These are phyloP conservation scores for Calocybe indica DNA, from an alignment of 768 basidiomycete genomes.

Conservation along the genomic window DNA sequence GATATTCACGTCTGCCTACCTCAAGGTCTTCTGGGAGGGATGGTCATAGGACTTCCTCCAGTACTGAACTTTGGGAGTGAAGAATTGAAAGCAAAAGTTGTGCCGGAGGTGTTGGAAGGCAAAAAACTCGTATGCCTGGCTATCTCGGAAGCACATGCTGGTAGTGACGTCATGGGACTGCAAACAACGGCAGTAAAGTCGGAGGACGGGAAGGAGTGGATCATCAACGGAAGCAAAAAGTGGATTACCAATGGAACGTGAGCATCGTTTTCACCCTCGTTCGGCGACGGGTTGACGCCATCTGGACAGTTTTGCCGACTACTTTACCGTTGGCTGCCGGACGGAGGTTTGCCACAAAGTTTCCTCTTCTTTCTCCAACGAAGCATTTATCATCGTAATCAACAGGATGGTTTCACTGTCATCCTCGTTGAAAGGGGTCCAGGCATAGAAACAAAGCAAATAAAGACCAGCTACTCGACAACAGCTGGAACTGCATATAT, in stretches of 20 bases:
- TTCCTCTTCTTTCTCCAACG: background rate
- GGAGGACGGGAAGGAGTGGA: slow-evolving; percentile 79
- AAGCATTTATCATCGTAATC: slow-evolving; percentile 48
- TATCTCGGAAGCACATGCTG: slow-evolving; percentile 86
- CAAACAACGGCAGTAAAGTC: slow-evolving; percentile 74
- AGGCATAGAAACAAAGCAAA: slow-evolving; percentile 72
- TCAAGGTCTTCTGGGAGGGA: slow-evolving; percentile 65
- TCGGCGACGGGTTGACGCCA: background rate
- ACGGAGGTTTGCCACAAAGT: slow-evolving; percentile 35
- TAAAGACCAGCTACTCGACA: slow-evolving; percentile 65
- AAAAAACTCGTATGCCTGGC: slow-evolving; percentile 86
- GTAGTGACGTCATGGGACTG: slow-evolving; percentile 78
- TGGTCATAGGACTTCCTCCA: slow-evolving; percentile 83
- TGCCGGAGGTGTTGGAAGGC: slow-evolving; percentile 65
- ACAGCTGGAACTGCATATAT: slow-evolving; percentile 84
- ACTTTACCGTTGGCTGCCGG: slow-evolving; percentile 71
- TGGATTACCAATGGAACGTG: slow-evolving; percentile 74
- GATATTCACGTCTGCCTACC: slow-evolving; percentile 13
- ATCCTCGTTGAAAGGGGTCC: slow-evolving; percentile 25
- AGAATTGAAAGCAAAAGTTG: slow-evolving; percentile 48
- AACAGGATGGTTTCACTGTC: slow-evolving; percentile 40
- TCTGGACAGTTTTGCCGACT: slow-evolving; percentile 33
- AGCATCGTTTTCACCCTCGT: background rate
- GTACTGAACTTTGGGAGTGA: slow-evolving; percentile 84
- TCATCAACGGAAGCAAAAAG: slow-evolving; percentile 82